These are phyloP conservation scores for Macrocystidia cucumis DNA, from an alignment of 1,284 basidiomycete species.

Conservation along the genomic window DNA sequence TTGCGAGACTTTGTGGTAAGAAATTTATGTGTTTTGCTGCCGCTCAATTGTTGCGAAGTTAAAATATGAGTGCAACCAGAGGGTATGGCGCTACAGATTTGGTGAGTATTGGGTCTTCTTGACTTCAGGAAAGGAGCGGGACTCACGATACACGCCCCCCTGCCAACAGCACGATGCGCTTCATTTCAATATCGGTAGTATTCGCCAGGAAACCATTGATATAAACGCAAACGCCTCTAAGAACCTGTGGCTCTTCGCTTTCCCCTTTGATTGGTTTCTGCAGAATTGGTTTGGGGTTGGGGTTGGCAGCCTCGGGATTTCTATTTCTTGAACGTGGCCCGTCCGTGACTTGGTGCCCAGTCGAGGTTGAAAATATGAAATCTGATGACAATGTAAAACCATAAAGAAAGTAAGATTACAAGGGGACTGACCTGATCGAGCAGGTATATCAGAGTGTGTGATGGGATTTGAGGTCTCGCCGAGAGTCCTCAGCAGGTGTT, in stretches of 20 bases:
- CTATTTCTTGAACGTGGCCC: no score
- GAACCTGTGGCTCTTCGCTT: conserved; percentile 22
- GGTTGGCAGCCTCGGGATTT: no score
- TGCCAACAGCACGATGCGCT: conserved; percentile 44
- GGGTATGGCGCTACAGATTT: conserved; percentile 41
- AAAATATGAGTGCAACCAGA: conserved; percentile 65
- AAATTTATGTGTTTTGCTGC: conserved; percentile 55
- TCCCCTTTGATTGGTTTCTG: background rate
- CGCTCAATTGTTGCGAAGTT: conserved; percentile 60
- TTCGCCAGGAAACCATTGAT: conserved; percentile 59
- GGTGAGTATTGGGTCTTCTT: conserved; percentile 4
- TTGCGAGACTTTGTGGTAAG: conserved; percentile 39
- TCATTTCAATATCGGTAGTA: conserved; percentile 73
- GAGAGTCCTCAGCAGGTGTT: conserved; percentile 49
- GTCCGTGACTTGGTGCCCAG: conserved; percentile 64
- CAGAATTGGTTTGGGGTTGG: conserved; percentile 28
- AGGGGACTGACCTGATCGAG: conserved; percentile 42
- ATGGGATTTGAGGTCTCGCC: conserved; percentile 60
- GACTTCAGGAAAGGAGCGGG: conserved; percentile 5
- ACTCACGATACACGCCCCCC: conserved; percentile 51
- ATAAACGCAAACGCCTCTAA: conserved; percentile 43
- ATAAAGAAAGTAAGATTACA: background rate
- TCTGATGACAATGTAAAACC: conserved; percentile 26
- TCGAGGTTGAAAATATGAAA: conserved; percentile 46
- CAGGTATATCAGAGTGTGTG: conserved; percentile 56